Conservation (phyloP, 2,329 filamentous ascomycete species). For the Zymoseptoria crescenta region DNA sequence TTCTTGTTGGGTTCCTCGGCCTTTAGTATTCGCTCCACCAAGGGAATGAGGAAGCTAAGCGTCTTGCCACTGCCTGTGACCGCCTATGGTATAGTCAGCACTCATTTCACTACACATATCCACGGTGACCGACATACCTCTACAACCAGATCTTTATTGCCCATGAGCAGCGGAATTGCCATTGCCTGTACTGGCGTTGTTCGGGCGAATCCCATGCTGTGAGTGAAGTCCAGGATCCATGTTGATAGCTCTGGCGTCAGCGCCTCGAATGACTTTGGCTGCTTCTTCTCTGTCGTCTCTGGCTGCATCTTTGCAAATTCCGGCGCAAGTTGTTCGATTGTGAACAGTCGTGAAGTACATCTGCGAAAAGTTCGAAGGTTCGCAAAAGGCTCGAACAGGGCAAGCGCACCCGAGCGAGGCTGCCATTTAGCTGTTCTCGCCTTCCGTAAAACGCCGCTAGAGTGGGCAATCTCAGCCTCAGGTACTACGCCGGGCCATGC, state of each 20-base stretch:
- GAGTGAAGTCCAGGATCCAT: constrained; percentile 81
- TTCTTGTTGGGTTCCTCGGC: constrained; percentile 76
- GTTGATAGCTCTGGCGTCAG: constrained; percentile 63
- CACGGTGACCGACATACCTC: constrained; percentile 47
- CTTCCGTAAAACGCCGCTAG: not conserved
- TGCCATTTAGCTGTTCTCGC: not conserved
- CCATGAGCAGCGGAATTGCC: constrained; percentile 78
- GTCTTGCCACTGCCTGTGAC: constrained; percentile 92
- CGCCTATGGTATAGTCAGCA: constrained; percentile 42
- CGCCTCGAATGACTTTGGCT: constrained; percentile 57
- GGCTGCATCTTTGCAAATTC: not conserved
- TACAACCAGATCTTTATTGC: constrained; percentile 86
- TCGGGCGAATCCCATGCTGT: constrained; percentile 74
- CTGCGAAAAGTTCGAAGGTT: not conserved
- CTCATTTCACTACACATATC: not conserved
- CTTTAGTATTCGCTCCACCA: constrained; percentile 73
- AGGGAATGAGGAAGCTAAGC: constrained; percentile 72
- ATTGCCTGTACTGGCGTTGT: constrained; percentile 96
- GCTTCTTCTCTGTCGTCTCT: constrained; percentile 17
- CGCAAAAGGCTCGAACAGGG: not conserved
- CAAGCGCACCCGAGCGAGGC: not conserved
- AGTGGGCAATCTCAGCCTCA: not conserved
- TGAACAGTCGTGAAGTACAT: not conserved
- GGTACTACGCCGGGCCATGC: not conserved
- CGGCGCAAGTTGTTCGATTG: constrained; percentile 15